Conservation (phyloP, 179 eudicot genomes). For the Spergularia azorica region DNA sequence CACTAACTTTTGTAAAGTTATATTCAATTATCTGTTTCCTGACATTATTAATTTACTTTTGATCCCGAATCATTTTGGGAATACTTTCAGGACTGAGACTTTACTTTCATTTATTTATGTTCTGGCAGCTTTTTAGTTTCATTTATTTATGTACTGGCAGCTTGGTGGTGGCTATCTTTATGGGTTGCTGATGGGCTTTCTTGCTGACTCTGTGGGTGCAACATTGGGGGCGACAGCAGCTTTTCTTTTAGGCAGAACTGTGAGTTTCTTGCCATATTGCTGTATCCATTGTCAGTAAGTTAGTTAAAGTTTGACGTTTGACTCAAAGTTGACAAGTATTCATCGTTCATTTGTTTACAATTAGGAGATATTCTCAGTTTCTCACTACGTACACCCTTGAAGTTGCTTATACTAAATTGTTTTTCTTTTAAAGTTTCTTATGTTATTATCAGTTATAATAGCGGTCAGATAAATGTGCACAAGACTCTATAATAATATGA, state of each 20-base stretch:
- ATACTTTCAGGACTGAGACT: not conserved
- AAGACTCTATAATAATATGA: no score
- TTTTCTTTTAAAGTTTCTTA: no score
- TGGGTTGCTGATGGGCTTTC: conserved; percentile 86
- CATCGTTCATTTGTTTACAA: not conserved
- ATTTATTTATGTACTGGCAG: conserved; percentile 45
- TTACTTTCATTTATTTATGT: not conserved
- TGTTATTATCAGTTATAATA: not conserved
- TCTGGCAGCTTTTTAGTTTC: no score
- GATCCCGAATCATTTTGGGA: not conserved
- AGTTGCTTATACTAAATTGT: not conserved
- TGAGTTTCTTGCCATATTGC: conserved; percentile 38
- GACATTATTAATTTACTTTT: not conserved
- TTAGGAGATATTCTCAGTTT: not conserved
- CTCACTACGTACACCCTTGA: not conserved
- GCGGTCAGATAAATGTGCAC: no score
- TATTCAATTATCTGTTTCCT: not conserved
- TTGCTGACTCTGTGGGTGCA: conserved; percentile 92
- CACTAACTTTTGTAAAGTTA: not conserved
- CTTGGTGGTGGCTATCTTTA: conserved; percentile 98
- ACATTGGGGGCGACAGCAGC: conserved; percentile 90
- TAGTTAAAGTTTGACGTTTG: not conserved
- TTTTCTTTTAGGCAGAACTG: conserved; percentile 90
- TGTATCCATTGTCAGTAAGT: not conserved
- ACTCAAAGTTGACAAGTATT: not conserved